phyloP scores from a whole-genome alignment of 192 early-diverging fungal genomes.

The Coemansia umbellata region DNA sequence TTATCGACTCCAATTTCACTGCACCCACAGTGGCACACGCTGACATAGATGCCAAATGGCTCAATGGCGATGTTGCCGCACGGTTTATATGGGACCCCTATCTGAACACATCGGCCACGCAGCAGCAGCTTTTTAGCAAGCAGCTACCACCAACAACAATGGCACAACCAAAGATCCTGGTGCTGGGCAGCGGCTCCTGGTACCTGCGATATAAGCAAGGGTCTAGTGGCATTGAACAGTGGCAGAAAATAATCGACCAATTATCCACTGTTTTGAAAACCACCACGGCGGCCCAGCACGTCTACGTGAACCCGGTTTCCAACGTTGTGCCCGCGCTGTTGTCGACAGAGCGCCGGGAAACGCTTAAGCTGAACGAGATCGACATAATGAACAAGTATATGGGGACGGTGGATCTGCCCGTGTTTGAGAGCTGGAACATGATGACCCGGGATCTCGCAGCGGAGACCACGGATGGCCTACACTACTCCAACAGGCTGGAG shows the following conservation, averaged over 20 bases:
- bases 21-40: constrained; percentile 27
- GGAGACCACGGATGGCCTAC: constrained; percentile 66
- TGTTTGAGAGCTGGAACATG: constrained; percentile 54
- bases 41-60: constrained; percentile 38
- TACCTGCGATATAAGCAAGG: constrained; percentile 54
- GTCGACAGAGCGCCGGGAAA: constrained; percentile 39
- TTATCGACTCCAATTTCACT: constrained; percentile 36
- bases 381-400: constrained; percentile 58
- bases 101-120: constrained; percentile 49
- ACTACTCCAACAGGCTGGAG: constrained; percentile 55
- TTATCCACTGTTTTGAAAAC: constrained; percentile 10
- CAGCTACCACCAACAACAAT: not conserved
- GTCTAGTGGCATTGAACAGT: constrained; percentile 40
- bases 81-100: constrained; percentile 75
- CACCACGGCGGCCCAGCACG: constrained; percentile 19
- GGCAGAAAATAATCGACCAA: constrained; percentile 43
- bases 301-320: constrained; percentile 41
- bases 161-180: constrained; percentile 35
- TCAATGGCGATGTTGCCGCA: constrained; percentile 33
- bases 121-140: constrained; percentile 11
- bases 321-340: constrained; percentile 52
- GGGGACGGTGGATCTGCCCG: constrained; percentile 16
- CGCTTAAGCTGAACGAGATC: constrained; percentile 49
- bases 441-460: constrained; percentile 39
- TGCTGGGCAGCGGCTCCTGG: constrained; percentile 64